Evolutionary conservation across 106 monocot genomes (phyloP).

Genomic region (Gastrodia elata): DNA sequence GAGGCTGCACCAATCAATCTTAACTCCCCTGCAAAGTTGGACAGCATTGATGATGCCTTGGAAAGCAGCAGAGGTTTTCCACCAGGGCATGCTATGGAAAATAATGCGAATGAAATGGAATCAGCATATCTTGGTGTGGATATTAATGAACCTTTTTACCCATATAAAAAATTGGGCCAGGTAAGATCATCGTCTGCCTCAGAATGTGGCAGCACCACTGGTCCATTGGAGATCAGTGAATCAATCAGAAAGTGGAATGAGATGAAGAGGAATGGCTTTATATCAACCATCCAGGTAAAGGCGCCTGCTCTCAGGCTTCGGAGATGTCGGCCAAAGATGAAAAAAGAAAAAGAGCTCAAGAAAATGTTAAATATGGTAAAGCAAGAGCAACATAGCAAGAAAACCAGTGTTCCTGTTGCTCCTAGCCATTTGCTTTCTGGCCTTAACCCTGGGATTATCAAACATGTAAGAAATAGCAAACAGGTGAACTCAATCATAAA

Average conservation of each 20-base stretch:
- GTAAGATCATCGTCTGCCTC: constrained; percentile 20
- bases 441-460: constrained; percentile 88
- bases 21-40: background rate
- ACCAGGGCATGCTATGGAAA: background rate
- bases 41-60: background rate
- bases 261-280: constrained; percentile 81
- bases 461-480: constrained; percentile 85
- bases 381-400: constrained; percentile 30
- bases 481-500: constrained; percentile 84
- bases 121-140: constrained; percentile 9
- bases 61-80: background rate
- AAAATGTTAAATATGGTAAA: constrained; percentile 26
- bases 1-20: background rate
- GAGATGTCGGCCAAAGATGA: constrained; percentile 28
- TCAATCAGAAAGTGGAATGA: constrained; percentile 57
- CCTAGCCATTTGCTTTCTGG: constrained; percentile 75
- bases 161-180: constrained; percentile 42
- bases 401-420: constrained; percentile 32
- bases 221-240: constrained; percentile 40
- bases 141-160: constrained; percentile 47
- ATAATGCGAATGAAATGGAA: background rate
- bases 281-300: constrained; percentile 39
- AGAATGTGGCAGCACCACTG: constrained; percentile 75
- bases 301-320: constrained; percentile 24
- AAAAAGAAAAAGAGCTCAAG: constrained; percentile 34